Evolutionary conservation across 1,139 yeast species (phyloP), one percentile per base, ranked within the genome.

Genomic region (Blastobotrys buckinghamii): DNA sequence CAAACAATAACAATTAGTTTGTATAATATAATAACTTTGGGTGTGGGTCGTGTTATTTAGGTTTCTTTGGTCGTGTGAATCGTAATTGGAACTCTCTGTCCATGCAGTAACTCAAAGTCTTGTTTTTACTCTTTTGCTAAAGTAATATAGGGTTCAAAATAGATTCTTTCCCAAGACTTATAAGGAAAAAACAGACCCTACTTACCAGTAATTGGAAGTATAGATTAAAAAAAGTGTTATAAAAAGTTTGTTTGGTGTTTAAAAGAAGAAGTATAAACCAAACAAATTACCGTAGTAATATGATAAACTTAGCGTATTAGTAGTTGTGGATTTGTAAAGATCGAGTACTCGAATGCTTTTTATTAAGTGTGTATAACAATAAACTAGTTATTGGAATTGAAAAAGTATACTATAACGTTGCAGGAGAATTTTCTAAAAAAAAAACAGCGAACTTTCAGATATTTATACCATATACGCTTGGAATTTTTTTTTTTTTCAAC

Each of bases 11-110:
- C 36, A 16, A n/a, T 33, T 33, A 15, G 16, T 13, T 38, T 38
- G 29, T 22, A 24, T 38, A 22, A 22, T 38, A n/a, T 38, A n/a
- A 3, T 7, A 15, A 26, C 16, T 30, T 72, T 70, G 75, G 77
- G 57, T 53, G 60, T 55, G 54, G 47, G 62, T 55, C 61, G 66
- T 67, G 71, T 64, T 67, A 68, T 65, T 70, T 63, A 53, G 67
- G 69, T 27, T 33, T 45, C 15, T n/a, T 17, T 39, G 72, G 71
- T 59, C 72, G 69, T 53, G 70, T 64, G 58, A 64, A 66, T 57
- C 67, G 66, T 59, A 57, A 63, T 49, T 45, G 50, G 47, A 50
- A 48, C 47, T 49, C 40, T 42, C 37, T 47, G 55, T 51, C 53
- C 54, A 45, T 47, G 46, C 52, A 46, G 39, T 34, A 39, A 49